Conservation (phyloP, 139 green algal genomes). For the Raphidocelis subcapitata region DNA sequence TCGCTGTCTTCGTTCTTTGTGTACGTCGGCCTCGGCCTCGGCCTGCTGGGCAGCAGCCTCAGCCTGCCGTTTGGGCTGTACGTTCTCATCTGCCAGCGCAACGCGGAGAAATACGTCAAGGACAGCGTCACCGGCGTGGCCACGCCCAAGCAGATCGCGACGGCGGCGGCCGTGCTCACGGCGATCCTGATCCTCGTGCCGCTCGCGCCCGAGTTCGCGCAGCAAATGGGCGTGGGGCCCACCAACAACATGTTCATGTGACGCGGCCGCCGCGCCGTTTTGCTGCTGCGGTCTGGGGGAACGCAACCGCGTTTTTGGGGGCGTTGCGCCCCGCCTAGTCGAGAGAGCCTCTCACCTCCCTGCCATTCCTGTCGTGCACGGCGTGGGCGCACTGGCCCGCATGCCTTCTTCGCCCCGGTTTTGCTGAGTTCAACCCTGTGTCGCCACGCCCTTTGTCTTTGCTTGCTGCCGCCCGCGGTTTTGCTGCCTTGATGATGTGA, state of each 20-base stretch:
- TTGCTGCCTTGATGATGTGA: too few species aligned
- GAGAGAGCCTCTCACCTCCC: too few species aligned
- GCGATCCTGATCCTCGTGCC: constrained; percentile 75
- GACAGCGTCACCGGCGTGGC: constrained; percentile 58
- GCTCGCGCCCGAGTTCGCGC: constrained; percentile 56
- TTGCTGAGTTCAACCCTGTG: too few species aligned
- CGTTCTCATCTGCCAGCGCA: constrained; percentile 84
- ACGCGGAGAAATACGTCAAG: constrained; percentile 70
- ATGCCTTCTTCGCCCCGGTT: too few species aligned
- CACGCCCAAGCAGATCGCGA: constrained; percentile 34
- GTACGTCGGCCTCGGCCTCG: constrained; percentile 81
- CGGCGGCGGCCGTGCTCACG: constrained; percentile 45
- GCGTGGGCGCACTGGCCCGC: too few species aligned
- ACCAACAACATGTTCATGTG: constrained; percentile 24
- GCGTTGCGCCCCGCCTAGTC: too few species aligned
- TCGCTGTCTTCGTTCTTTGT: constrained; percentile 74
- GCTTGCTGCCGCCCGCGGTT: too few species aligned
- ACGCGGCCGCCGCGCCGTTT: neutral
- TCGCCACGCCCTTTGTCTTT: too few species aligned
- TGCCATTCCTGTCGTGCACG: too few species aligned
- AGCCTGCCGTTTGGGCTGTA: constrained; percentile 85
- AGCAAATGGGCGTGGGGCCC: constrained; percentile 22
- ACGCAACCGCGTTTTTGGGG: too few species aligned
- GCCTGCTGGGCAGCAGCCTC: constrained; percentile 72
- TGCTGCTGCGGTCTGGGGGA: too few species aligned